Percentiles rank a stretch among this genome's conserved stretches.
These are phyloP conservation scores for Ceratocystis lukuohia DNA, from an alignment of 2,329 filamentous ascomycete species.

Conservation along the genomic window DNA sequence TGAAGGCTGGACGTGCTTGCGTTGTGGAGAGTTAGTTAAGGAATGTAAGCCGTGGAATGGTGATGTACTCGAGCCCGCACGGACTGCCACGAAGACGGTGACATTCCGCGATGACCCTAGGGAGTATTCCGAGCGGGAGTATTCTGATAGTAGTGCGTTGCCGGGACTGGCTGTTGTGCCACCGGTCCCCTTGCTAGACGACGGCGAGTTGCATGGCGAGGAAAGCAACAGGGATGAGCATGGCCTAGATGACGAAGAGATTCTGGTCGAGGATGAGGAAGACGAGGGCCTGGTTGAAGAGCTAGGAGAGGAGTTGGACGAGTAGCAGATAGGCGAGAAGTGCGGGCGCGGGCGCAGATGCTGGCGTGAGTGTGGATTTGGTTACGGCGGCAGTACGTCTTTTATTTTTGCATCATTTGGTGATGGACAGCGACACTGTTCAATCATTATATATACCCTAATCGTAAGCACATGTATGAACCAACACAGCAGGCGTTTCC, in stretches of 20 bases:
- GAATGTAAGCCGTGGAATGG: conserved; percentile 86
- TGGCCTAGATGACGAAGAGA: neutral
- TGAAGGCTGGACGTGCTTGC: conserved; percentile 81
- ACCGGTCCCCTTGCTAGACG: neutral
- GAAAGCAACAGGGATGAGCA: neutral
- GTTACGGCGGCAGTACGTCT: neutral
- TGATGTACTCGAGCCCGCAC: conserved; percentile 57
- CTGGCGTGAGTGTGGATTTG: neutral
- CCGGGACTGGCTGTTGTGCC: conserved; percentile 1
- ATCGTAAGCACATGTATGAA: conserved; percentile 2
- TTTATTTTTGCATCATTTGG: neutral
- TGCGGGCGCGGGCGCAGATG: no score
- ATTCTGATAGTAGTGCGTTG: neutral
- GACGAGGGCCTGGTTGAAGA: conserved; percentile 10
- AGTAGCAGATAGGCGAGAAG: neutral
- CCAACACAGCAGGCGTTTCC: neutral
- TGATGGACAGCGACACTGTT: neutral
- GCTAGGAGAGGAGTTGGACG: neutral
- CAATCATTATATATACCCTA: conserved; percentile 1
- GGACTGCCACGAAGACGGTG: conserved; percentile 41
- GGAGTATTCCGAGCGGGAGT: conserved; percentile 21
- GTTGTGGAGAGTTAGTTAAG: conserved; percentile 72
- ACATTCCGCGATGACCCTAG: conserved; percentile 45
- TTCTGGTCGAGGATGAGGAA: conserved; percentile 10
- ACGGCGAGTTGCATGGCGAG: neutral